Conservation (phyloP, 2,329 filamentous ascomycete species). For the Fusarium solani-melongenae region DNA sequence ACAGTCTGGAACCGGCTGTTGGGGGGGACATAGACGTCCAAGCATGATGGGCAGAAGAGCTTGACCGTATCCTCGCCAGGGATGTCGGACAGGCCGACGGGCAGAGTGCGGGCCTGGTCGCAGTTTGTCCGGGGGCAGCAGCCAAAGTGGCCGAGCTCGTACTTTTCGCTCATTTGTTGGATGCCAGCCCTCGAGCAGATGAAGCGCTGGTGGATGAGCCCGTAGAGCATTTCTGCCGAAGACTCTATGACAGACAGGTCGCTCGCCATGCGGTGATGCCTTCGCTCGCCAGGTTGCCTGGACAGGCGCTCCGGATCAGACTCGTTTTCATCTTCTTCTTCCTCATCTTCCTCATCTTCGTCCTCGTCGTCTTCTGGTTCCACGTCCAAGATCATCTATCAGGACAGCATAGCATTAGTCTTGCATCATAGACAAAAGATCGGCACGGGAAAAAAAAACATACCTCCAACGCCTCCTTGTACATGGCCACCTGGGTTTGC, state of each 20-base stretch:
- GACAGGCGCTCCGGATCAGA: conserved; percentile 68
- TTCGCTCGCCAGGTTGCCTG: conserved; percentile 69
- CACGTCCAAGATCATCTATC: conserved; percentile 96
- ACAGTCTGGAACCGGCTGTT: conserved; percentile 98
- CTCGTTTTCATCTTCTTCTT: conserved; percentile 80
- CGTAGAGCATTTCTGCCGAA: conserved; percentile 97
- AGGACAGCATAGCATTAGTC: conserved; percentile 17
- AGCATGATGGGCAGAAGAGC: conserved; percentile 95
- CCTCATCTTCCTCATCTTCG: conserved; percentile 82
- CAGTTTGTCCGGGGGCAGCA: conserved; percentile 95
- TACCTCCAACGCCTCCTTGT: conserved; percentile 95
- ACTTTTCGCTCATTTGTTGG: conserved; percentile 99
- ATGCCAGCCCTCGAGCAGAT: conserved; percentile 97
- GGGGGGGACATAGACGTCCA: conserved; percentile 96
- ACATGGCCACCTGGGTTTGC: conserved; percentile 96
- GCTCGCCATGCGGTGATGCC: conserved; percentile 87
- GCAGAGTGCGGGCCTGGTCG: conserved; percentile 88
- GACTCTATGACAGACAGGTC: conserved; percentile 96
- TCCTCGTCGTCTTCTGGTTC: conserved; percentile 96
- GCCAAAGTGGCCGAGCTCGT: conserved; percentile 96
- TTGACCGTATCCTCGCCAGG: conserved; percentile 98
- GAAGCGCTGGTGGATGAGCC: conserved; percentile 97
- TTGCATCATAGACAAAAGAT: background rate
- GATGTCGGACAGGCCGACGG: conserved; percentile 93
- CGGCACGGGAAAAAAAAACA: conserved; percentile 8